Percentiles rank a stretch among this genome's conserved stretches.
Conservation (phyloP, 2,329 filamentous ascomycete species). For the Teratosphaeria nubilosa region DNA sequence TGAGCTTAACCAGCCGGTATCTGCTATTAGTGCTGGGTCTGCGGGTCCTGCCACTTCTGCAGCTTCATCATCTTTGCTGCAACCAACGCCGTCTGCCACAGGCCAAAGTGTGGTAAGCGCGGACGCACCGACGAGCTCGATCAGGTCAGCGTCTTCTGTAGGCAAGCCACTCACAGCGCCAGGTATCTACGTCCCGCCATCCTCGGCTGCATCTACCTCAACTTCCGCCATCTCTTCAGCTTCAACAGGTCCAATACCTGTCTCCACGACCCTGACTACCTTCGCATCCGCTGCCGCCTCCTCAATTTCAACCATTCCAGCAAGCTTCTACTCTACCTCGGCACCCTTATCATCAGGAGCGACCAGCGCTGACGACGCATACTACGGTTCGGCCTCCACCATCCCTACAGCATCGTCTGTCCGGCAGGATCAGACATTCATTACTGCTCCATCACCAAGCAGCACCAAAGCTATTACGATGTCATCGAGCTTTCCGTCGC, state of each 20-base stretch:
- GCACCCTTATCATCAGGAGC: not conserved
- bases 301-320: not conserved
- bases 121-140: not conserved
- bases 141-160: not conserved
- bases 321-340: not conserved
- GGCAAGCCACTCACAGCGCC: not conserved
- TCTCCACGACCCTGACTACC: conserved; percentile 9
- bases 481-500: not conserved
- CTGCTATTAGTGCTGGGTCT: not conserved
- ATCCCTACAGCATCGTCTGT: not conserved
- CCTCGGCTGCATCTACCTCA: conserved; percentile 5
- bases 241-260: conserved; percentile 9
- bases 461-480: not conserved
- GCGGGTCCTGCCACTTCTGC: not conserved
- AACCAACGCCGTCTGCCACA: not conserved
- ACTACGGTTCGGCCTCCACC: not conserved
- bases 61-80: not conserved
- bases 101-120: not conserved
- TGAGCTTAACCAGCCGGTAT: not conserved
- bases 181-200: not conserved
- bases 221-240: not conserved
- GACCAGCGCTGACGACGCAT: not conserved
- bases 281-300: conserved; percentile 8
- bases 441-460: not conserved
- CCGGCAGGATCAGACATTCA: not conserved